Conservation (phyloP, 805 yeast species). For the Lachancea kluyveri region DNA sequence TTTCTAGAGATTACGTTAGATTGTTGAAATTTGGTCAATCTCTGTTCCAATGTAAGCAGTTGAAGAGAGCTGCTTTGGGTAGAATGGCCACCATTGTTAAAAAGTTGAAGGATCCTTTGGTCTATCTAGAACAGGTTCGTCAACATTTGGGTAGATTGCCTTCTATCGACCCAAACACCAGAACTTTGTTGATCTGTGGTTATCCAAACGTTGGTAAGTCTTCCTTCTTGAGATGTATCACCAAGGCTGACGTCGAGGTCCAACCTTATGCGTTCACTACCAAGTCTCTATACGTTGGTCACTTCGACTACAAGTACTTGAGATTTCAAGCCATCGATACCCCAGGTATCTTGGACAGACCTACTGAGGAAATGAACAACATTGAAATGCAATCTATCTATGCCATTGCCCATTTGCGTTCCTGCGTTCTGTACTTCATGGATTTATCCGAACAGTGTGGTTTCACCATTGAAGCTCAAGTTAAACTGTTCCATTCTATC, state of each 20-base stretch:
- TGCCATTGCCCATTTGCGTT: constrained; percentile 96
- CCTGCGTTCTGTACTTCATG: constrained; percentile 96
- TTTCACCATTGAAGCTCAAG: constrained; percentile 94
- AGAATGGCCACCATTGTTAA: constrained; percentile 98
- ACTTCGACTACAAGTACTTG: constrained; percentile 94
- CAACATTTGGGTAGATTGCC: constrained; percentile 99
- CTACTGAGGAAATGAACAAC: constrained; percentile 99
- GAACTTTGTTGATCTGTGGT: constrained; percentile 96
- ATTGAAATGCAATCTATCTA: constrained; percentile 99
- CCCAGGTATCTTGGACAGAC: constrained; percentile 97
- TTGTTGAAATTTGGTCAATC: constrained; percentile 96
- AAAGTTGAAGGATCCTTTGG: constrained; percentile 89
- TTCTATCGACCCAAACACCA: constrained; percentile 95
- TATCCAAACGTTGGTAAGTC: constrained; percentile 99
- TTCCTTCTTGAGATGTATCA: constrained; percentile 84
- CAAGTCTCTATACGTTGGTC: constrained; percentile 95
- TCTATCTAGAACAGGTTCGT: constrained; percentile 95
- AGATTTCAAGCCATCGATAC: constrained; percentile 99
- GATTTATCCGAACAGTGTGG: constrained; percentile 99
- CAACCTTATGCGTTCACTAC: constrained; percentile 99
- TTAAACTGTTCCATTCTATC: constrained; percentile 91
- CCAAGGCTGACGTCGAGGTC: constrained; percentile 98
- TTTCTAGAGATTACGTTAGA: constrained; percentile 90
- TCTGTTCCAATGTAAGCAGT: constrained; percentile 95
- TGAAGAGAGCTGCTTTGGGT: constrained; percentile 97